Evolutionary conservation across 2,329 filamentous ascomycete genomes (phyloP).

Genomic region (Sclerotinia borealis): DNA sequence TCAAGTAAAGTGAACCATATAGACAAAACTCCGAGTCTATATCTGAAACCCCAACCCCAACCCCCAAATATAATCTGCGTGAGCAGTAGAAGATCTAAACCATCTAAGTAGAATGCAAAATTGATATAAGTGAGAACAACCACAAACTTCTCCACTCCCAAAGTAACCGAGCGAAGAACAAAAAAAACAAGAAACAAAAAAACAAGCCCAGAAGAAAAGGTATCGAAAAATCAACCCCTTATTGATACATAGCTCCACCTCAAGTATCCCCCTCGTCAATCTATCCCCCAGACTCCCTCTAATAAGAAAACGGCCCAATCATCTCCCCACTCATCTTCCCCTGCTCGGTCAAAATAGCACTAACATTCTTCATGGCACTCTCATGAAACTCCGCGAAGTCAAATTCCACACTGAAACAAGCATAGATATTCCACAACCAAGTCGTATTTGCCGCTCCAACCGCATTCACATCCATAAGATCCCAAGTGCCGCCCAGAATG

Average conservation of each 20-base stretch:
- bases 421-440: slow-evolving; percentile 10
- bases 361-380: slow-evolving; percentile 3
- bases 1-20: too few species aligned
- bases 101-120: not conserved
- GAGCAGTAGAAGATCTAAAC: not conserved
- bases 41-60: not conserved
- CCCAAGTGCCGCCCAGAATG: not conserved
- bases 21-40: not conserved
- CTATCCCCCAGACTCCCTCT: not conserved
- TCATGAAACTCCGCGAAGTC: not conserved
- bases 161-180: not conserved
- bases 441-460: not conserved
- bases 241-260: too few species aligned
- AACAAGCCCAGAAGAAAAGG: not conserved
- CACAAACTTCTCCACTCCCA: not conserved
- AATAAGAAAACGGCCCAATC: not conserved
- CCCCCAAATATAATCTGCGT: not conserved
- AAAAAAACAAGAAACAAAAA: not conserved
- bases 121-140: not conserved
- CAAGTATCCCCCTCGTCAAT: not conserved
- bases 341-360: not conserved
- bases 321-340: not conserved
- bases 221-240: not conserved
- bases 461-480: not conserved
- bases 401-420: not conserved